A percentile compares a stretch with the other conserved stretches of the same genome.
phyloP scores from a whole-genome alignment of 176 grass and related monocot genomes.

The Raddia guianensis region DNA sequence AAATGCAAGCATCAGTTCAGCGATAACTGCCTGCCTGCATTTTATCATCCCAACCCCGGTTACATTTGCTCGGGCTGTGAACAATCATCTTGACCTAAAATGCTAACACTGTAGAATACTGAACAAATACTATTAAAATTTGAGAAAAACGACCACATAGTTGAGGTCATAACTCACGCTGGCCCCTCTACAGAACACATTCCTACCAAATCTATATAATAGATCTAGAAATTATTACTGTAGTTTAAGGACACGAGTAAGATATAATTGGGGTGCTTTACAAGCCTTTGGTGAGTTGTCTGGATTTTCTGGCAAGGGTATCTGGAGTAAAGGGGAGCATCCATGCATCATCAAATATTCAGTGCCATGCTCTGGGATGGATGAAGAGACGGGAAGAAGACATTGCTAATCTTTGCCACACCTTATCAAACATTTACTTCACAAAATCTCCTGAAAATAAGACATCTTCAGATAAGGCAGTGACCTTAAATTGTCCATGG shows the following conservation, averaged over 20 bases:
- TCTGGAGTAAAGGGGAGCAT: constrained; percentile 14
- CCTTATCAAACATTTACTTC: constrained; percentile 22
- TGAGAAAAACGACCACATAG: background rate
- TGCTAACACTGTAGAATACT: background rate
- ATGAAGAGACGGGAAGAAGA: background rate
- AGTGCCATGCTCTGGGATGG: background rate
- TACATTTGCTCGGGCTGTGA: background rate
- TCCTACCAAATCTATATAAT: constrained; percentile 31
- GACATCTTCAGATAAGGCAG: background rate
- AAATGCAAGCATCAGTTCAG: constrained; percentile 9
- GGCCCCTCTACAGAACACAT: too few relatives aligned
- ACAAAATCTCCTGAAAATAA: constrained; percentile 23
- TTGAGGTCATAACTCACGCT: background rate
- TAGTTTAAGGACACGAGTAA: constrained; percentile 1
- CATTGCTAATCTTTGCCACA: background rate
- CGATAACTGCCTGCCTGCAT: background rate
- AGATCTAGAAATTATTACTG: constrained; percentile 33
- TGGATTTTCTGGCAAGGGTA: background rate
- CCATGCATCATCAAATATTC: background rate
- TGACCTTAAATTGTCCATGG: background rate
- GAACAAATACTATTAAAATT: background rate
- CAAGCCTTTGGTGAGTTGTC: background rate
- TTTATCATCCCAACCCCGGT: background rate
- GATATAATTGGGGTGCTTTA: constrained; percentile 4
- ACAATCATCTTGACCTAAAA: background rate